Percentiles rank a stretch among this genome's conserved stretches.
These are phyloP conservation scores for Exophiala oligosperma DNA, from an alignment of 2,329 filamentous ascomycete species.

Conservation along the genomic window DNA sequence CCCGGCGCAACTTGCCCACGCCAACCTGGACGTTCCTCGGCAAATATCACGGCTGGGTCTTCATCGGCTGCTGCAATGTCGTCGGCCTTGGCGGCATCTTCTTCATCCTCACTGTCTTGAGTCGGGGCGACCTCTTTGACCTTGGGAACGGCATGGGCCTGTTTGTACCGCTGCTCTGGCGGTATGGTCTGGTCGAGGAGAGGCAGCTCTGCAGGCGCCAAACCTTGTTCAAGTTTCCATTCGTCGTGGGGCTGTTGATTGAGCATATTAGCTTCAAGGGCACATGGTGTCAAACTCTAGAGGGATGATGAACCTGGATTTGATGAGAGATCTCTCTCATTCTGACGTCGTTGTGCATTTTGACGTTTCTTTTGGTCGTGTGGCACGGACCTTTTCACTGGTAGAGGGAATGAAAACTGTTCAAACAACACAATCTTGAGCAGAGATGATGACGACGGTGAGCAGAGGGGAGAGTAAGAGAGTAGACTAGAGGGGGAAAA, in stretches of 20 bases:
- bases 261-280: slow-evolving; percentile 13
- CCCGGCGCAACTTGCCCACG: slow-evolving; percentile 37
- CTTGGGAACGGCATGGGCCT: slow-evolving; percentile 25
- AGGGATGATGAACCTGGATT: slow-evolving; percentile 10
- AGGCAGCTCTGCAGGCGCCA: slow-evolving; percentile 48
- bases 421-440: not conserved
- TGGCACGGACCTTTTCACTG: not conserved
- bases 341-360: slow-evolving; percentile 19
- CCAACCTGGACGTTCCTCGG: slow-evolving; percentile 49
- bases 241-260: slow-evolving; percentile 40
- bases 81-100: slow-evolving; percentile 9
- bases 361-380: slow-evolving; percentile 1
- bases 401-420: not conserved
- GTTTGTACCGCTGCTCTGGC: slow-evolving; percentile 38
- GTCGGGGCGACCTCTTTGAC: not conserved
- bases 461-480: not conserved
- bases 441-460: too few relatives aligned
- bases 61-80: slow-evolving; percentile 41
- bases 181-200: slow-evolving; percentile 49
- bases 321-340: slow-evolving; percentile 17
- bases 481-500: not conserved
- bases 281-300: not conserved
- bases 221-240: slow-evolving; percentile 56
- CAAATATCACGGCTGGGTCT: slow-evolving; percentile 41
- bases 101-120: slow-evolving; percentile 8